Conservation (phyloP, 768 basidiomycete species). For the Chalciporus pseudorubinellus region DNA sequence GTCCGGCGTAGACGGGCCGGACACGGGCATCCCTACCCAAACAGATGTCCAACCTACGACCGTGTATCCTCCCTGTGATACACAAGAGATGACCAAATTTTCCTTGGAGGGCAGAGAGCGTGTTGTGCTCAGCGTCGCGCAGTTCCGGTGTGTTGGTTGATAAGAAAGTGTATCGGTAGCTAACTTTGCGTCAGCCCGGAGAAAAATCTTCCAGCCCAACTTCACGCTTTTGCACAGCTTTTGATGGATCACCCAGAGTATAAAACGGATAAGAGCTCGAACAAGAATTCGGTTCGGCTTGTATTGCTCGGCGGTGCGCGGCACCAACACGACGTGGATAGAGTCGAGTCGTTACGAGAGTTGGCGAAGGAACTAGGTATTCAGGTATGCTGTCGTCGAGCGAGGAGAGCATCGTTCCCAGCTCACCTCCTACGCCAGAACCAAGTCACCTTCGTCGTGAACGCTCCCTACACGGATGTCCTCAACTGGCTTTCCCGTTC, state of each 20-base stretch:
- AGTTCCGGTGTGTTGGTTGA: conserved; percentile 68
- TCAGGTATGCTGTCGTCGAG: conserved; percentile 42
- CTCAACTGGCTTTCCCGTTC: conserved; percentile 69
- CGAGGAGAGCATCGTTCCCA: neutral
- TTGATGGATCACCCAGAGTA: conserved; percentile 61
- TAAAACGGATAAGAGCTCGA: conserved; percentile 17
- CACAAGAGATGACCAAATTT: conserved; percentile 61
- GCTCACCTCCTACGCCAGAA: conserved; percentile 38
- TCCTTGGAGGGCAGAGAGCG: conserved; percentile 52
- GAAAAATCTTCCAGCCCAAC: conserved; percentile 85
- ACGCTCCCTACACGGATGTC: conserved; percentile 73
- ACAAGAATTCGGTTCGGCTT: conserved; percentile 45
- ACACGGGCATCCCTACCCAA: neutral
- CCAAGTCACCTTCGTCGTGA: conserved; percentile 73
- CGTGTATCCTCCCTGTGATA: conserved; percentile 94
- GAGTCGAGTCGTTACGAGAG: conserved; percentile 59
- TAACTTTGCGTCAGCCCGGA: conserved; percentile 63
- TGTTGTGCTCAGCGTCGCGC: conserved; percentile 83
- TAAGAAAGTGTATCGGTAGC: neutral
- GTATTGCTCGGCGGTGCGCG: conserved; percentile 84
- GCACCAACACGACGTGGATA: conserved; percentile 68
- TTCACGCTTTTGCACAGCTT: conserved; percentile 64
- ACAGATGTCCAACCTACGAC: conserved; percentile 33
- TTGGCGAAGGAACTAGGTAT: conserved; percentile 65
- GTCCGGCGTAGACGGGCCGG: neutral